These are phyloP conservation scores for Mollisiaceae sp. DNA, from an alignment of 2,329 filamentous ascomycete genomes.

Conservation along the genomic window DNA sequence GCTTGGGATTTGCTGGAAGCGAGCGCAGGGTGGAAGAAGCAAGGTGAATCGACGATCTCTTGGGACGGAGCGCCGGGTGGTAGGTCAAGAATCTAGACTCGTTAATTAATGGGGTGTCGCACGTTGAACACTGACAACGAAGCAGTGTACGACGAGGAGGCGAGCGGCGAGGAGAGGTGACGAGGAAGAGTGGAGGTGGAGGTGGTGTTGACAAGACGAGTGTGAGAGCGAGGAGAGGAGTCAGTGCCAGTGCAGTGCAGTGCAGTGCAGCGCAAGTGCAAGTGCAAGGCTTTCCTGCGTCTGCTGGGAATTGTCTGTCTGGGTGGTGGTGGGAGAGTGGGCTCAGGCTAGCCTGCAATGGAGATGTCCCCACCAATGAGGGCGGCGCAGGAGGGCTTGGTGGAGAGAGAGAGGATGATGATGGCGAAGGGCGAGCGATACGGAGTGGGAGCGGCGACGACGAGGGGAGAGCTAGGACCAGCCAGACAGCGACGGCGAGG, in stretches of 20 bases:
- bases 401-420: too few species aligned
- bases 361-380: too few species aligned
- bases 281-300: not conserved
- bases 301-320: not conserved
- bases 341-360: too few species aligned
- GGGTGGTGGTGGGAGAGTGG: too few species aligned
- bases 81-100: not conserved
- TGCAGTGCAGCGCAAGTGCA: too few species aligned
- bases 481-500: too few species aligned
- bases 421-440: too few species aligned
- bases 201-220: not conserved
- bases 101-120: not conserved
- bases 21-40: constrained; percentile 6
- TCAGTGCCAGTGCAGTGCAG: not conserved
- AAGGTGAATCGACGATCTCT: not conserved
- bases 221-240: not conserved
- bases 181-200: not conserved
- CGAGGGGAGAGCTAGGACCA: too few species aligned
- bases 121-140: constrained; percentile 12
- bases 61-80: not conserved
- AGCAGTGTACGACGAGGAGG: constrained; percentile 8
- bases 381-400: too few species aligned
- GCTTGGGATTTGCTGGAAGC: constrained; percentile 8
- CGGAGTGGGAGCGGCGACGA: too few species aligned
- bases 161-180: too few species aligned